Conservation (phyloP, 73 alveolate species). For the Paramecium caudatum region DNA sequence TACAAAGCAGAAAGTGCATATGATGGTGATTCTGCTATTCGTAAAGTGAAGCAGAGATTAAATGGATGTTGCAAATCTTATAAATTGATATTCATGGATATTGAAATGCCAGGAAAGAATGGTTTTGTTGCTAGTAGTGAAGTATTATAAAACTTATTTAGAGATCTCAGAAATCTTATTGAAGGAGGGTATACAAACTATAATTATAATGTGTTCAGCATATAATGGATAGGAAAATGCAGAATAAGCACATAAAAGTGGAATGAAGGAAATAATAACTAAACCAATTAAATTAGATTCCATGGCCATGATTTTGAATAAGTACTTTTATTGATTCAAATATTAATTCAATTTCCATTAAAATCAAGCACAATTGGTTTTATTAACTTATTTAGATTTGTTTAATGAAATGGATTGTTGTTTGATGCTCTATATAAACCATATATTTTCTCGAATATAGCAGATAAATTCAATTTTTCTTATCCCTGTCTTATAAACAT, state of each 20-base stretch:
- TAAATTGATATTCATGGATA: constrained; percentile 52
- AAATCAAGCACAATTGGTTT: constrained; percentile 35
- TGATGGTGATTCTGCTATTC: constrained; percentile 56
- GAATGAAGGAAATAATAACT: constrained; percentile 29
- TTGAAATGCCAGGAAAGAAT: constrained; percentile 63
- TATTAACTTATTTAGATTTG: neutral
- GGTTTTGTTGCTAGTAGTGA: constrained; percentile 36
- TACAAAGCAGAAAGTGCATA: constrained; percentile 31
- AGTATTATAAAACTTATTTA: constrained; percentile 28
- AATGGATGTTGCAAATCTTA: neutral
- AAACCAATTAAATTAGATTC: constrained; percentile 48
- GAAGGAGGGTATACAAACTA: neutral
- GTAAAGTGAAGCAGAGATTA: neutral
- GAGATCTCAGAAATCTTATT: constrained; percentile 12
- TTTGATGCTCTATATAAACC: constrained; percentile 37
- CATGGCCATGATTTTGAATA: neutral
- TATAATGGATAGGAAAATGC: constrained; percentile 48
- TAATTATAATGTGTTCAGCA: constrained; percentile 59
- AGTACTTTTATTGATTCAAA: constrained; percentile 26
- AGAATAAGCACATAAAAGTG: constrained; percentile 40
- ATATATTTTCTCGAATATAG: constrained; percentile 55
- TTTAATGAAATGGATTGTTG: constrained; percentile 14
- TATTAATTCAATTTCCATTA: constrained; percentile 19
- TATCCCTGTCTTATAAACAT: neutral
- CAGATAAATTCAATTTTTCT: constrained; percentile 22